These are phyloP conservation scores for Epichloe scottii DNA, from an alignment of 2,329 filamentous ascomycete genomes.

Conservation along the genomic window DNA sequence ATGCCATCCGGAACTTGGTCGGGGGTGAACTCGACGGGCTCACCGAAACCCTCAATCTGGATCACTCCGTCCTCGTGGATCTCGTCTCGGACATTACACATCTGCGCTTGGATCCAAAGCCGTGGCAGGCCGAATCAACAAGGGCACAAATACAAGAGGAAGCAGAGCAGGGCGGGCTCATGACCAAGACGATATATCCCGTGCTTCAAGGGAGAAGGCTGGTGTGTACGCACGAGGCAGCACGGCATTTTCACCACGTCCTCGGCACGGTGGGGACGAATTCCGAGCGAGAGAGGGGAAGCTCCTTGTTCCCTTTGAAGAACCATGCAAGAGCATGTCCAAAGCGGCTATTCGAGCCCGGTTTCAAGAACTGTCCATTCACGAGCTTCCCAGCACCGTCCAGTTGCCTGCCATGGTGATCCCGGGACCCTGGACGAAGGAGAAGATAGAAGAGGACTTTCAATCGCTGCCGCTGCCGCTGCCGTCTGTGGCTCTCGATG, in stretches of 20 bases:
- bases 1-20: constrained; percentile 19
- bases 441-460: constrained; percentile 15
- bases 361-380: constrained; percentile 21
- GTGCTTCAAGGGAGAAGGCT: constrained; percentile 19
- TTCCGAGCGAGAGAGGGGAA: constrained; percentile 23
- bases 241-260: constrained; percentile 26
- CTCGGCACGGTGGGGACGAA: constrained; percentile 24
- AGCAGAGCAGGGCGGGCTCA: constrained; percentile 17
- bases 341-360: constrained; percentile 11
- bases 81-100: constrained; percentile 29
- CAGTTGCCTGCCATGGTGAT: constrained; percentile 23
- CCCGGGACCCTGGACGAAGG: constrained; percentile 15
- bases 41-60: constrained; percentile 25
- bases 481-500: constrained; percentile 22
- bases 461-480: constrained; percentile 12
- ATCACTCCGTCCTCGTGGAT: constrained; percentile 29
- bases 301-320: constrained; percentile 19
- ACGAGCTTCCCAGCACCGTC: constrained; percentile 18
- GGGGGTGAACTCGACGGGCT: constrained; percentile 20
- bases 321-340: constrained; percentile 6
- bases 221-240: constrained; percentile 26
- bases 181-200: constrained; percentile 24
- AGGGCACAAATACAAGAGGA: constrained; percentile 24
- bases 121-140: constrained; percentile 22
- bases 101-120: constrained; percentile 17